Evolutionary conservation across 768 basidiomycete genomes (phyloP).

Genomic region (Pisolithus tinctorius): DNA sequence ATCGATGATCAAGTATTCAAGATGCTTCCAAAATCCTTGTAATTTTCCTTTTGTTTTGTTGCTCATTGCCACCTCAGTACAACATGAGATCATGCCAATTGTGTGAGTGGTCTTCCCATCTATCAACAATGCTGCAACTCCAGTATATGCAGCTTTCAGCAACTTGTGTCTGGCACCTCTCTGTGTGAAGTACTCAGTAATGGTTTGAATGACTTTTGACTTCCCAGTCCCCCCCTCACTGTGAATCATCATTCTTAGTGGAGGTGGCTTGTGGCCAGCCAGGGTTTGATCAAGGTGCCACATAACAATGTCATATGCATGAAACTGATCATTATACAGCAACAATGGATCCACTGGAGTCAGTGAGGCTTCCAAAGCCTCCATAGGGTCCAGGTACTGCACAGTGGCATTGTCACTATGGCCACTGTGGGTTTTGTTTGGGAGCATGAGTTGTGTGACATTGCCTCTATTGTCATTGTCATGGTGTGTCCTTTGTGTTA

Average conservation of each 20-base stretch:
- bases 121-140: conserved; percentile 35
- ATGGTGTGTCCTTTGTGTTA: no score
- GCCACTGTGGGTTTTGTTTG: not conserved
- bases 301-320: conserved; percentile 24
- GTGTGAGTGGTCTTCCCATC: conserved; percentile 31
- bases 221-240: conserved; percentile 44
- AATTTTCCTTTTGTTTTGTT: not conserved
- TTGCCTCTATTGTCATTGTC: no score
- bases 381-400: not conserved
- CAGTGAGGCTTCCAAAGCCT: not conserved
- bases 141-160: conserved; percentile 32
- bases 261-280: conserved; percentile 10
- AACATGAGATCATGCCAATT: conserved; percentile 16
- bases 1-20: conserved; percentile 25
- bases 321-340: not conserved
- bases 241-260: conserved; percentile 32
- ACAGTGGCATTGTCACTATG: not conserved
- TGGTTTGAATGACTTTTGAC: conserved; percentile 31
- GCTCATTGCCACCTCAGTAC: not conserved
- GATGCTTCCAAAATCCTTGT: not conserved
- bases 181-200: conserved; percentile 28
- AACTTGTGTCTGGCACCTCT: conserved; percentile 10
- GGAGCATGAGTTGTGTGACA: no score
- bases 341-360: not conserved
- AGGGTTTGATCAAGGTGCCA: conserved; percentile 20